These are phyloP conservation scores for Zygnema circumcarinatum DNA, from an alignment of 139 green algal genomes.

Conservation along the genomic window DNA sequence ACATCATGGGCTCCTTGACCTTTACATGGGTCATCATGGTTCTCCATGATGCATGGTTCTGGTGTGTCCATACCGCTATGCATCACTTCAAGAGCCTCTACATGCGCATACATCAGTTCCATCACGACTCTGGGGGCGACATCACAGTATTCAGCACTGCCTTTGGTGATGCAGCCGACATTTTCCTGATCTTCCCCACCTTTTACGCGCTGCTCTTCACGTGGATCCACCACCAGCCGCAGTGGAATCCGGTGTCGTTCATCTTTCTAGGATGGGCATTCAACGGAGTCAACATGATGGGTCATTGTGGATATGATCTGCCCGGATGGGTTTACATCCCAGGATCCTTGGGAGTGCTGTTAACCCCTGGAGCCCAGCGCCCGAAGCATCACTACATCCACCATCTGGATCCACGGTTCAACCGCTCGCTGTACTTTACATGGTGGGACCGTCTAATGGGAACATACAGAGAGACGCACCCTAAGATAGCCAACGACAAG, in stretches of 20 bases:
- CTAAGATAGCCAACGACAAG: too few relatives aligned
- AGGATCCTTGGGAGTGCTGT: conserved; percentile 13
- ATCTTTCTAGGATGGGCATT: neutral
- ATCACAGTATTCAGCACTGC: conserved; percentile 15
- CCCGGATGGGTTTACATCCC: conserved; percentile 29
- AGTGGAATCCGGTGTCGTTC: conserved; percentile 13
- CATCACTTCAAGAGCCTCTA: conserved; percentile 43
- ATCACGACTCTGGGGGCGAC: conserved; percentile 20
- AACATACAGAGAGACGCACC: conserved; percentile 2
- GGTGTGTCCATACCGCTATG: conserved; percentile 38
- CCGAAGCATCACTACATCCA: conserved; percentile 46
- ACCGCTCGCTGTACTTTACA: conserved; percentile 53
- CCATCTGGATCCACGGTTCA: conserved; percentile 49
- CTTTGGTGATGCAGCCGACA: conserved; percentile 20
- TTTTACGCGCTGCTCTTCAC: conserved; percentile 23
- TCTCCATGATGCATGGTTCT: conserved; percentile 52
- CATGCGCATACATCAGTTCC: conserved; percentile 9
- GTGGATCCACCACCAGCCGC: neutral
- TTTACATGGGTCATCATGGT: conserved; percentile 39
- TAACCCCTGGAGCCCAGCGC: conserved; percentile 18
- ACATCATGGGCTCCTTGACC: neutral
- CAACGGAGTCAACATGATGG: conserved; percentile 29
- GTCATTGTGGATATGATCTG: conserved; percentile 37
- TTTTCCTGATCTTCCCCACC: neutral
- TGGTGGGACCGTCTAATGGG: conserved; percentile 37